Evolutionary conservation across 192 early-diverging fungal genomes (phyloP).

Genomic region (Podila verticillata): DNA sequence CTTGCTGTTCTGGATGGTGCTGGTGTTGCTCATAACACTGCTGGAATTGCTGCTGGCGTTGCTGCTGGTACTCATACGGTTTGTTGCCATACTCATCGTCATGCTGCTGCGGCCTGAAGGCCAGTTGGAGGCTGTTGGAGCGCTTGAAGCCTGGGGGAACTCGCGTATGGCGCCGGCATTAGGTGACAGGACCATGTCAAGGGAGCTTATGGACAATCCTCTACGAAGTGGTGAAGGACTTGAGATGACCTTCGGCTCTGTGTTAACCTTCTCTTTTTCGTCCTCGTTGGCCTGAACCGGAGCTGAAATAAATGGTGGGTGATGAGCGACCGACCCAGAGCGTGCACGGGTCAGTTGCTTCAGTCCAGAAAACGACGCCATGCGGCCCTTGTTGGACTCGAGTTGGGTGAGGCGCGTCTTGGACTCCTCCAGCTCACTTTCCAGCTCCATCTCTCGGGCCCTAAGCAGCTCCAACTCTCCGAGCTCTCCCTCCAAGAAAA

Average conservation of each 20-base stretch:
- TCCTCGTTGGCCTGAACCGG: neutral
- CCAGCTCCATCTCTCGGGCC: conserved; percentile 22
- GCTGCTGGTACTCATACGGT: conserved; percentile 4
- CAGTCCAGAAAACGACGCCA: conserved; percentile 14
- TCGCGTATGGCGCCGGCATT: neutral
- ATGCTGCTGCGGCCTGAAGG: conserved; percentile 12
- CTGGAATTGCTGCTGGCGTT: conserved; percentile 1
- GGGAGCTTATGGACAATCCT: neutral
- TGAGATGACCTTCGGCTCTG: neutral
- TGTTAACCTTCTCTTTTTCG: neutral
- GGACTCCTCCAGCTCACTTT: conserved; percentile 10
- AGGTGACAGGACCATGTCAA: neutral
- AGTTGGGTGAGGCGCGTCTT: conserved; percentile 11
- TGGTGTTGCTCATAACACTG: neutral
- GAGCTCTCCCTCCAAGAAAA: conserved; percentile 17
- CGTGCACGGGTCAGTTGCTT: neutral
- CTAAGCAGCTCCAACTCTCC: conserved; percentile 18
- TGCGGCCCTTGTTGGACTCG: conserved; percentile 2
- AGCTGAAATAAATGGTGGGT: neutral
- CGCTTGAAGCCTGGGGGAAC: neutral
- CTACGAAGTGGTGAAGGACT: neutral
- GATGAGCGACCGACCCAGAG: neutral
- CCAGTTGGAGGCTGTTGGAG: conserved; percentile 2
- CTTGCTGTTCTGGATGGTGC: neutral
- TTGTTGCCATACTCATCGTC: neutral